Percentiles rank a stretch among this genome's conserved stretches.
Evolutionary conservation across 768 basidiomycete species (phyloP).

Genomic region (Lentinula sp.): DNA sequence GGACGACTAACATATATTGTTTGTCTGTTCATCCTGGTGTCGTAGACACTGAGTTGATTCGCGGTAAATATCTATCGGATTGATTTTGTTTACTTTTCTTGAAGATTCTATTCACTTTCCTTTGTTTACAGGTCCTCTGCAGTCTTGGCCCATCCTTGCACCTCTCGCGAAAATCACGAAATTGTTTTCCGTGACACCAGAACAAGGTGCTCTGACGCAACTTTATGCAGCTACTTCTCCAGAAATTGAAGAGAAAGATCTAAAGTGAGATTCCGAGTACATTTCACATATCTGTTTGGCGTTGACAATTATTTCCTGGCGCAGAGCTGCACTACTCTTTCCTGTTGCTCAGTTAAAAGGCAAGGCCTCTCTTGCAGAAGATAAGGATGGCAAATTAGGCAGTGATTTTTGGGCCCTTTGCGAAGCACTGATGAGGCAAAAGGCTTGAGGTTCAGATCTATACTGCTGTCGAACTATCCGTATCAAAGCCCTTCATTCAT

Average conservation of each 20-base stretch:
- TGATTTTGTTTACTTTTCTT: too few species aligned
- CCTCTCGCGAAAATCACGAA: not conserved
- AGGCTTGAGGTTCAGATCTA: not conserved
- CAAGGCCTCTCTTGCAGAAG: not conserved
- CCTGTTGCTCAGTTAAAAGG: not conserved
- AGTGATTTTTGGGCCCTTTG: conserved; percentile 7
- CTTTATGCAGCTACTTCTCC: conserved; percentile 16
- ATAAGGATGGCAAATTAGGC: conserved; percentile 3
- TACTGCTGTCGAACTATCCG: too few species aligned
- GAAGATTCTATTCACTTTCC: too few species aligned
- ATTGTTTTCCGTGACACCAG: not conserved
- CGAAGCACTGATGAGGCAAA: conserved; percentile 2
- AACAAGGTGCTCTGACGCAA: conserved; percentile 14
- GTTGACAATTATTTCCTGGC: not conserved
- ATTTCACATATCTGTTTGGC: not conserved
- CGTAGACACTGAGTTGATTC: not conserved
- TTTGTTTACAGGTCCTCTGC: not conserved
- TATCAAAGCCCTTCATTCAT: too few species aligned
- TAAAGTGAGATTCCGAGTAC: not conserved
- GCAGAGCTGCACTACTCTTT: conserved; percentile 4
- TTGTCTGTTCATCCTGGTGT: conserved; percentile 3
- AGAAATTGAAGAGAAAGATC: conserved; percentile 9
- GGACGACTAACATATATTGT: not conserved
- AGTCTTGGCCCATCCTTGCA: conserved; percentile 1
- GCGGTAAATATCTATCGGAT: not conserved